Percentiles rank a stretch among this genome's conserved stretches.
These are phyloP conservation scores for Tubosaeta brunneosetosa DNA, from an alignment of 768 basidiomycete species.

Conservation along the genomic window DNA sequence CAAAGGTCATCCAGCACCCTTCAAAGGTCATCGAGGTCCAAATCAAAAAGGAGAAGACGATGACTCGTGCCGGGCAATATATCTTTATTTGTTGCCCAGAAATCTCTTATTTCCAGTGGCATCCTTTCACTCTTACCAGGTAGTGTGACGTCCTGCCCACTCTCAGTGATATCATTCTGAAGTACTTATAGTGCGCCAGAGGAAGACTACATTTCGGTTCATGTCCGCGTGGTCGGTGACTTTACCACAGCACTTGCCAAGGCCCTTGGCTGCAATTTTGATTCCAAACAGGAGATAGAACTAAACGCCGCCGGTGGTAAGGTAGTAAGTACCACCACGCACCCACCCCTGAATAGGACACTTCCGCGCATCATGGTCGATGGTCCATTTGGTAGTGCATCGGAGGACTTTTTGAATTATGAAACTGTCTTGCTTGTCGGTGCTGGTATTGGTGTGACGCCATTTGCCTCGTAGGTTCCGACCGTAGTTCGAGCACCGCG, in stretches of 20 bases:
- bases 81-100: constrained; percentile 91
- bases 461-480: constrained; percentile 80
- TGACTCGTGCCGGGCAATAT: constrained; percentile 82
- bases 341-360: constrained; percentile 61
- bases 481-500: not conserved
- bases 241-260: constrained; percentile 82
- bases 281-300: constrained; percentile 45
- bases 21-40: constrained; percentile 93
- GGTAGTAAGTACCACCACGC: constrained; percentile 53
- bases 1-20: constrained; percentile 93
- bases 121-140: constrained; percentile 93
- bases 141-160: constrained; percentile 2
- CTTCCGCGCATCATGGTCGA: constrained; percentile 95
- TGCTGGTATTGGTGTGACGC: constrained; percentile 95
- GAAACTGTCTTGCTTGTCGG: constrained; percentile 88
- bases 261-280: constrained; percentile 81
- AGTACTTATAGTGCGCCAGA: constrained; percentile 67
- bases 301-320: constrained; percentile 46
- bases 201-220: constrained; percentile 92
- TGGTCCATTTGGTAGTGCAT: constrained; percentile 90
- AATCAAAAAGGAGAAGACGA: constrained; percentile 94
- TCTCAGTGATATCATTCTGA: not conserved
- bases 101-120: constrained; percentile 94
- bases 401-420: constrained; percentile 87
- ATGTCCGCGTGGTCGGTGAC: constrained; percentile 89